phyloP scores from a whole-genome alignment of 2,329 filamentous ascomycete species.

The Curvularia hawaiiensis region DNA sequence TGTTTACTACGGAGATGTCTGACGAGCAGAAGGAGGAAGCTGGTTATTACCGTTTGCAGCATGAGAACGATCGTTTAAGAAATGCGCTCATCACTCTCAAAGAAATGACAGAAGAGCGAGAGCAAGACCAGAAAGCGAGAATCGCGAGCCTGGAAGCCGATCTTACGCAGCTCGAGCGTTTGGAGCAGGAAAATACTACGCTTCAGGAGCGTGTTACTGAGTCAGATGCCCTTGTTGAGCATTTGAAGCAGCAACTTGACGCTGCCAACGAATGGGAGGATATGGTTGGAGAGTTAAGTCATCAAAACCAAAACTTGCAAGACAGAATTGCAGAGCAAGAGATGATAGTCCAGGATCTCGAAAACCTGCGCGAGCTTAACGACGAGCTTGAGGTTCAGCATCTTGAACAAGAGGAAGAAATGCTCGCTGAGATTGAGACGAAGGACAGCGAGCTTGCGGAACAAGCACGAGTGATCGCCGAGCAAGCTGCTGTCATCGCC shows the following conservation, averaged over 20 bases:
- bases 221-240: conserved; percentile 76
- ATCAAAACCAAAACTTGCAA: conserved; percentile 81
- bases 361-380: conserved; percentile 87
- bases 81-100: conserved; percentile 84
- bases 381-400: conserved; percentile 95
- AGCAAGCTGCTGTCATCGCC: conserved; percentile 80
- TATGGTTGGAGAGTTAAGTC: conserved; percentile 90
- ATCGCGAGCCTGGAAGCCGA: conserved; percentile 49
- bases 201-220: conserved; percentile 75
- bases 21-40: conserved; percentile 85
- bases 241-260: conserved; percentile 89
- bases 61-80: conserved; percentile 83
- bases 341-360: conserved; percentile 82
- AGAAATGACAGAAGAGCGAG: conserved; percentile 85
- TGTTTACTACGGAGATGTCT: conserved; percentile 82
- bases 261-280: conserved; percentile 86
- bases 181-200: conserved; percentile 66
- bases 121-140: conserved; percentile 70
- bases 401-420: conserved; percentile 88
- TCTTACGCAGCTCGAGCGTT: conserved; percentile 37
- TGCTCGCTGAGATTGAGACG: conserved; percentile 92
- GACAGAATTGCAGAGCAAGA: conserved; percentile 85
- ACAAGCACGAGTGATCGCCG: conserved; percentile 70
- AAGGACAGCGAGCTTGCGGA: conserved; percentile 85
- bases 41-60: conserved; percentile 90